phyloP scores from a whole-genome alignment of 1,139 yeast genomes.

The Eremothecium sinecaudum region DNA sequence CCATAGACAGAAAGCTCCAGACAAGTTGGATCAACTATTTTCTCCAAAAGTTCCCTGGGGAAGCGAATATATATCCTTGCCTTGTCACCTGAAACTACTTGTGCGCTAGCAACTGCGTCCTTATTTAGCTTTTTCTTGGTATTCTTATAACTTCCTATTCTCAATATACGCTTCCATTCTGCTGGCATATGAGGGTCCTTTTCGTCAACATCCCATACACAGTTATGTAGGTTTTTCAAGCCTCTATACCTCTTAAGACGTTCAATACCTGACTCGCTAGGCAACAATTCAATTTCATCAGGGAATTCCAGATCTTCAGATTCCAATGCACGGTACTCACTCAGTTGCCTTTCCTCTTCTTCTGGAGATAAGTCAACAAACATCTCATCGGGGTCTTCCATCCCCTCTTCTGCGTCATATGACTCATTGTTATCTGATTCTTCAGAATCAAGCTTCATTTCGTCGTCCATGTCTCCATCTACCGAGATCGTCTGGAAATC shows the following conservation, averaged over 20 bases:
- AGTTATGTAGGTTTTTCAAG: conserved; percentile 66
- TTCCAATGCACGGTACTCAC: conserved; percentile 57
- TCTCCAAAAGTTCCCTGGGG: conserved; percentile 42
- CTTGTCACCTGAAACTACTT: conserved; percentile 56
- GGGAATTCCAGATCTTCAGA: conserved; percentile 89
- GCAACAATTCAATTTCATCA: conserved; percentile 83
- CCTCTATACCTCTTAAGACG: conserved; percentile 76
- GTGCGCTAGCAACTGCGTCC: conserved; percentile 47
- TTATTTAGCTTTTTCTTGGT: conserved; percentile 64
- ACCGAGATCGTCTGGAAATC: conserved; percentile 34
- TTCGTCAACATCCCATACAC: conserved; percentile 86
- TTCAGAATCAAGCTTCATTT: conserved; percentile 32
- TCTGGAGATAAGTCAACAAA: conserved; percentile 70
- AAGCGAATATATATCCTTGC: conserved; percentile 55
- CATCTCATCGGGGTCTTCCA: conserved; percentile 41
- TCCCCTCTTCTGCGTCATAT: background rate
- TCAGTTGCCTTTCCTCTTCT: conserved; percentile 73
- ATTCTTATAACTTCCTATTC: conserved; percentile 70
- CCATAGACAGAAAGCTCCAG: conserved; percentile 61
- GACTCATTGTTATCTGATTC: conserved; percentile 25
- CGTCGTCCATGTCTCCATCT: conserved; percentile 26
- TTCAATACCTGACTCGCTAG: conserved; percentile 65
- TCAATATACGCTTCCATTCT: conserved; percentile 66
- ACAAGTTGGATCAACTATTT: conserved; percentile 33
- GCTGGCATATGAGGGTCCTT: conserved; percentile 64